Evolutionary conservation across 129 eudicot genomes (phyloP), one percentile per base, ranked within the genome.

Genomic region (Chrysanthemum lavandulifolium): DNA sequence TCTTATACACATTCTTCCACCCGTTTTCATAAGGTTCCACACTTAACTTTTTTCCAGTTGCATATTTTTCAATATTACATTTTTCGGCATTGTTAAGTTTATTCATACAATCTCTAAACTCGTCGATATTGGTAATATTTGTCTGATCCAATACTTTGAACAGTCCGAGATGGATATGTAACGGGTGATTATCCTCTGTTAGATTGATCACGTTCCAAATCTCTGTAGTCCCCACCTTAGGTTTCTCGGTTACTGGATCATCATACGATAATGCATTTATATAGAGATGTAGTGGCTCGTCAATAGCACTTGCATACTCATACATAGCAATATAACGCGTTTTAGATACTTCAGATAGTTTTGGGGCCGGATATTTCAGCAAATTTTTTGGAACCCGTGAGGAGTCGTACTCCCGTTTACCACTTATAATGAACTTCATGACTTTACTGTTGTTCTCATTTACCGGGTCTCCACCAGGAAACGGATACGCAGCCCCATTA

Each of bases 1-100:
- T 89, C 78, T 92, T 92, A 78, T 66, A 92, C 78, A 89, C 96
- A 27, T 92, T 92, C 72, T 92, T 92, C 98, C 98, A 92, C 27
- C 98, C 96, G 61, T 71, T 87, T 82, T 92, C 98, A 16, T 89
- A 86, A 5, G 82, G 82, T 13, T 54, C 82, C n/a, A 92, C 95
- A 71, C 72, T 68, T n/a, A 73, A 47, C 63, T 76, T 80, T 18
- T 45, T n/a, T 13, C 98, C 98, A 18, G 56, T 51, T 5, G 90
- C 85, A 47, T 92, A 78, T 68, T 82, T n/a, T 60, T 68, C 75
- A 10, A 89, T 77, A 0, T 81, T 25, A 76, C 98, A 92, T 72
- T 74, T 80, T 21, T 73, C 33, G 4, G 90, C 92, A 29, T 92
- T 79, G 55, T 92, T 89, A 15, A 0, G 1, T 68, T 76, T 84